Evolutionary conservation across 768 basidiomycete genomes (phyloP).

Genomic region (Russula griseocarnosa): DNA sequence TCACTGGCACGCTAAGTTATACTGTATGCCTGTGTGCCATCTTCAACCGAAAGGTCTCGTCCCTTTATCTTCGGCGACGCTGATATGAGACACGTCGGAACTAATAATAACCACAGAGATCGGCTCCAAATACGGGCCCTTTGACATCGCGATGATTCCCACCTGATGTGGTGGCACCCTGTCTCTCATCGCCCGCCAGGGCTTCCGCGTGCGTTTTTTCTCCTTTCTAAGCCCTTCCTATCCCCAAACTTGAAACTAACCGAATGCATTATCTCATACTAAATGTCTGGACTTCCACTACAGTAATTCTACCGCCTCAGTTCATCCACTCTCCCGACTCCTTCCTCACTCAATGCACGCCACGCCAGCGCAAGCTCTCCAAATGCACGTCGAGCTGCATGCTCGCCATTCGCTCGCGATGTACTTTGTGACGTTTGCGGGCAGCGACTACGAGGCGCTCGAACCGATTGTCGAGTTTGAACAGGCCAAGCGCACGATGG

Average conservation of each 20-base stretch:
- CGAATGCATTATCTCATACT: neutral
- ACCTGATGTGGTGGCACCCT: constrained; percentile 45
- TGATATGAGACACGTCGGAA: neutral
- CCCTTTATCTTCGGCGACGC: neutral
- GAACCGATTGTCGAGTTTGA: constrained; percentile 39
- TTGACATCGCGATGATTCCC: constrained; percentile 43
- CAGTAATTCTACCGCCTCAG: constrained; percentile 32
- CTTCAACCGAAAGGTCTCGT: constrained; percentile 37
- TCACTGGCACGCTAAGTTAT: no score
- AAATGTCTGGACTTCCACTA: neutral
- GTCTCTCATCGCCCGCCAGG: constrained; percentile 38
- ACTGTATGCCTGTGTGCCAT: no score
- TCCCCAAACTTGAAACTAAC: neutral
- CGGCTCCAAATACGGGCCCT: constrained; percentile 39
- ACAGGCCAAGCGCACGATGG: constrained; percentile 36
- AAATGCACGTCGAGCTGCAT: constrained; percentile 31
- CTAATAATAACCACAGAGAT: constrained; percentile 34
- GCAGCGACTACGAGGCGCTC: constrained; percentile 40
- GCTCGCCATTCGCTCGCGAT: constrained; percentile 40
- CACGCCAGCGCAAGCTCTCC: constrained; percentile 41
- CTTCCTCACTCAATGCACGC: constrained; percentile 39
- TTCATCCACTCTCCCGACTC: constrained; percentile 25
- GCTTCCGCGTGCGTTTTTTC: constrained; percentile 36
- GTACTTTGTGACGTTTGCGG: constrained; percentile 46
- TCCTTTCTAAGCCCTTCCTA: neutral